These are phyloP conservation scores for Jacaranda copaia DNA, from an alignment of 257 asterid genomes.

Conservation along the genomic window DNA sequence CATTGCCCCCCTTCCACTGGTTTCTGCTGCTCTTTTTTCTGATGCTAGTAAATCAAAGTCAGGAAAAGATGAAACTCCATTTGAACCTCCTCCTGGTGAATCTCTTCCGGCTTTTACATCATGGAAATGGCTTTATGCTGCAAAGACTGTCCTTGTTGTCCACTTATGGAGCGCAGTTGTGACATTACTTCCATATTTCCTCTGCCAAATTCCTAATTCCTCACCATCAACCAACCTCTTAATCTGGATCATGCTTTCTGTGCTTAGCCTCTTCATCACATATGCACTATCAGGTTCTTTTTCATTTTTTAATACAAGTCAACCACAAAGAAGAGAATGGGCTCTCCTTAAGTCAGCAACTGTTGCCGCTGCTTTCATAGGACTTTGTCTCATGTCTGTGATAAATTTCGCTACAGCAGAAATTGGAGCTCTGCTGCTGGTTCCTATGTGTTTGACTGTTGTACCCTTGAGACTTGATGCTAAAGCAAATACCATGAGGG, in stretches of 20 bases:
- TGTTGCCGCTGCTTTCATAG: conserved; percentile 74
- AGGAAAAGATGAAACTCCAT: conserved; percentile 37
- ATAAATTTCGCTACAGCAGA: conserved; percentile 94
- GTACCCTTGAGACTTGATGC: conserved; percentile 61
- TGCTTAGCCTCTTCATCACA: conserved; percentile 55
- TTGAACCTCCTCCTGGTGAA: conserved; percentile 42
- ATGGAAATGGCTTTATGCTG: conserved; percentile 91
- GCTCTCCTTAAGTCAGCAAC: conserved; percentile 77
- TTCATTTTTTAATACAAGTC: conserved; percentile 31
- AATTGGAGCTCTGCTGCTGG: conserved; percentile 82
- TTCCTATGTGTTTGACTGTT: conserved; percentile 81
- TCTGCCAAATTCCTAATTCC: conserved; percentile 53
- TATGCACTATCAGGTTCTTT: conserved; percentile 48
- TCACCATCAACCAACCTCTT: conserved; percentile 59
- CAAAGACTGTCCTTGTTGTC: conserved; percentile 68
- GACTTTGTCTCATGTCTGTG: conserved; percentile 93
- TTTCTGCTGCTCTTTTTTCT: conserved; percentile 82
- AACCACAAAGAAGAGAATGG: conserved; percentile 61
- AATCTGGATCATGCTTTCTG: conserved; percentile 59
- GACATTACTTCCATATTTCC: conserved; percentile 67
- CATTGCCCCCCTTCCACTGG: conserved; percentile 87
- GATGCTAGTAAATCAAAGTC: conserved; percentile 47
- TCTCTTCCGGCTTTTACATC: conserved; percentile 52
- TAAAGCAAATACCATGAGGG: conserved; percentile 41
- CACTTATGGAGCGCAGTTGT: conserved; percentile 84